Evolutionary conservation across 2,329 filamentous ascomycete genomes (phyloP), one percentile per base, ranked within the genome.

Genomic region (Paracorniculantispora psalliotae): DNA sequence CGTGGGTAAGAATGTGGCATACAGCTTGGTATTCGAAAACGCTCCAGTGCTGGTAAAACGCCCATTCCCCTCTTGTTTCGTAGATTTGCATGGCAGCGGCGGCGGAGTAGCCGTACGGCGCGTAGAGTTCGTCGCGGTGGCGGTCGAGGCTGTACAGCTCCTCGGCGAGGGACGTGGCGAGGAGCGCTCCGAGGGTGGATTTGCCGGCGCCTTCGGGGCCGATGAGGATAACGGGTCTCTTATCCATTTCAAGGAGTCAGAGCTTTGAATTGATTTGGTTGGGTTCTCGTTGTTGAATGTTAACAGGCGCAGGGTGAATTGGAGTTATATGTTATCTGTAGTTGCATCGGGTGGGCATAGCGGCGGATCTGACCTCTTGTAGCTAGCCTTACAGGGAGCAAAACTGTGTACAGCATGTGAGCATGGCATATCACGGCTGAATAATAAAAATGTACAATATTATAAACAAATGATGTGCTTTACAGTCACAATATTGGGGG

Each of bases 201-300:
- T 59, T 61, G 33, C 60, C 60, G 15, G 60, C 58, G 19, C 60
- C 60, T 39, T 59, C 60, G 59, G 57, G 60, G 15, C 60, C 56
- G 17, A 61, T 61, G 2, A 59, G n/a, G 4, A 61, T 61, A 4
- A 61, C 30, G 15, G 47, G 33, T 13, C n/a, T 26, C 2, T 9
- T 33, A 21, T 50, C 47, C 47, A 50, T 50, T 50, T 7, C 12
- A n/a, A n/a, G n/a, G n/a, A n/a, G n/a, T n/a, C n/a, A n/a, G n/a
- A n/a, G n/a, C n/a, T n/a, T n/a, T n/a, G n/a, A n/a, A n/a, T n/a
- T n/a, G n/a, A n/a, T n/a, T n/a, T n/a, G n/a, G n/a, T n/a, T n/a
- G n/a, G n/a, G n/a, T n/a, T n/a, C n/a, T n/a, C n/a, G n/a, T n/a
- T n/a, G n/a, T n/a, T n/a, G n/a, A n/a, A n/a, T n/a, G n/a, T n/a